Evolutionary conservation across 208 protist genomes (phyloP), one percentile per base, ranked within the genome.

Genomic region (Wallacemonas rigidus): DNA sequence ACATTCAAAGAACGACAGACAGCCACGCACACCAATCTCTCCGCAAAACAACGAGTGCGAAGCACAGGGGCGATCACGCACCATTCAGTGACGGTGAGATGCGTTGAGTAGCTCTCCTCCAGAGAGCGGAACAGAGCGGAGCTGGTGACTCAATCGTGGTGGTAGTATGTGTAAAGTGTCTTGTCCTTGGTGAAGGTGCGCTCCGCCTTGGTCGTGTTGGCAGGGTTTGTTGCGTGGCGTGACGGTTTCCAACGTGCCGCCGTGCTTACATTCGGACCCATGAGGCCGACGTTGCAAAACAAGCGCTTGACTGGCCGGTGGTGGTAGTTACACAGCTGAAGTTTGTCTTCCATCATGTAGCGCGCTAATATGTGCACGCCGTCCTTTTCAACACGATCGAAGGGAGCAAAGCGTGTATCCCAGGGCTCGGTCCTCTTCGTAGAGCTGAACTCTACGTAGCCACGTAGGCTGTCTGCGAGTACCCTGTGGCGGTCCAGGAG

Each of bases 311-410:
- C 86, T 9, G 90, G 88, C 17, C 89, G 83, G 61, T 94, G 90
- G 69, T 97, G 93, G 56, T 97, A 95, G 65, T 93, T 95, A 71
- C 89, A 93, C 48, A 95, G 77, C 76, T 94, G 88, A 64, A 97
- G 79, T 72, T 97, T 97, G 65, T 97, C 93, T 35, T 95, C 90
- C 93, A 97, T 97, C 35, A 97, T 53, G 67, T 97, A 86, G 39
- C 84, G 82, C 60, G 85, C 86, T 11, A 97, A 60, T 40, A 95
- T 81, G 80, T 97, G 85, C 56, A 95, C 90, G 40, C 93, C 93
- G 74, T 97, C 93, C 57, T 92, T 95, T 70, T 95, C 90, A 12
- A 92, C 87, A 58, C 93, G 84, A 74, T 97, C 93, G 81, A 97
- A 97, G 0, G 93, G 93, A 9, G 77, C 83, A 79, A 95, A 97